These are phyloP conservation scores for Kingdonia uniflora DNA, from an alignment of 164 flowering plant genomes.

Conservation along the genomic window DNA sequence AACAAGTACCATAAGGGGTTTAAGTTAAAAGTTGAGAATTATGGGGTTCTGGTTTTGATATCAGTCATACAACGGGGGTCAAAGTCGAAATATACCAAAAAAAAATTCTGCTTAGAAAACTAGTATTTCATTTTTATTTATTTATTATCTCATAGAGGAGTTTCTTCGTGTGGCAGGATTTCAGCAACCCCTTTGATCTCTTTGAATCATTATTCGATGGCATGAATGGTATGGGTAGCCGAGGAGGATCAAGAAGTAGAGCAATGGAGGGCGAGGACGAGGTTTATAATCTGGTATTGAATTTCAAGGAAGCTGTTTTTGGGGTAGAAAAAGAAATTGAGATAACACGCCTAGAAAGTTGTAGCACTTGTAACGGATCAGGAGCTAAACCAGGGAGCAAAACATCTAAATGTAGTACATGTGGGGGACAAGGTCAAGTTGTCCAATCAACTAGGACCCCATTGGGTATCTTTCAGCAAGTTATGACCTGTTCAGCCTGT, in stretches of 20 bases:
- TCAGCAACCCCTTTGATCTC: slow-evolving; percentile 81
- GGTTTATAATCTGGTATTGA: slow-evolving; percentile 54
- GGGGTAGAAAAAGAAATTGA: slow-evolving; percentile 83
- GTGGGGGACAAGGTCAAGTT: slow-evolving; percentile 96
- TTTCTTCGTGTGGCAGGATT: slow-evolving; percentile 48
- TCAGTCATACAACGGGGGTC: too few relatives aligned
- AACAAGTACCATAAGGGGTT: too few relatives aligned
- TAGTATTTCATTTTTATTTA: background rate
- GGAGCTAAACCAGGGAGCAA: slow-evolving; percentile 89
- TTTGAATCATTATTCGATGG: slow-evolving; percentile 80
- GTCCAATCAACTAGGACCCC: slow-evolving; percentile 78
- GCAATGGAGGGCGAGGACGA: slow-evolving; percentile 81
- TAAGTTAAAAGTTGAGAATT: too few relatives aligned
- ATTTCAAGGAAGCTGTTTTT: slow-evolving; percentile 87
- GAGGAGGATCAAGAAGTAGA: slow-evolving; percentile 48
- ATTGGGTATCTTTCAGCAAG: slow-evolving; percentile 87
- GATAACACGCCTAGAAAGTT: slow-evolving; percentile 65
- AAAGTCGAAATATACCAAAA: too few relatives aligned
- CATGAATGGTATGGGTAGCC: slow-evolving; percentile 69
- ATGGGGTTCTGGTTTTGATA: too few relatives aligned
- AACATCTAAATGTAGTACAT: slow-evolving; percentile 60
- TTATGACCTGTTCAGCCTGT: slow-evolving; percentile 74
- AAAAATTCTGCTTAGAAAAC: too few relatives aligned
- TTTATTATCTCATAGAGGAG: slow-evolving; percentile 1
- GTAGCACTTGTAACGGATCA: slow-evolving; percentile 81